phyloP scores from a whole-genome alignment of 1,284 basidiomycete genomes.

The Marasmius tenuissimus region DNA sequence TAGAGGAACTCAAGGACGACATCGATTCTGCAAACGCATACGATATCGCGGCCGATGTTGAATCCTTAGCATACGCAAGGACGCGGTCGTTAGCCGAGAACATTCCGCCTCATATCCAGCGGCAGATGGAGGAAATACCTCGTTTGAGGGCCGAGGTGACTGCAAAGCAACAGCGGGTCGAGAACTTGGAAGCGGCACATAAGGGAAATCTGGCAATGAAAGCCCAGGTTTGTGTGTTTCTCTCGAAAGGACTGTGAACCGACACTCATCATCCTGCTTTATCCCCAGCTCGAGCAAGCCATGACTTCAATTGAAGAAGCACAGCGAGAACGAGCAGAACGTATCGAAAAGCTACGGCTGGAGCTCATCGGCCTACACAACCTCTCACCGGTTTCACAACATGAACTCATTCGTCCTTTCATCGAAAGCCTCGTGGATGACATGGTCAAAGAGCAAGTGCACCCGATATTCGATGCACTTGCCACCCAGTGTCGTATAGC shows the following conservation, averaged over 20 bases:
- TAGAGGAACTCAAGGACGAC: background rate
- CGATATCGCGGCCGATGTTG: background rate
- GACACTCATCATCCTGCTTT: background rate
- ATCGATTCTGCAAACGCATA: background rate
- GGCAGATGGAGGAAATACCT: background rate
- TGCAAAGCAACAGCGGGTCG: background rate
- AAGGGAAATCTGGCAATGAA: background rate
- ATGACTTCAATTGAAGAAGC: background rate
- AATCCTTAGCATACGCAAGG: background rate
- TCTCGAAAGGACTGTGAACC: background rate
- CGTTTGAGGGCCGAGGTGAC: background rate
- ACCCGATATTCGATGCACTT: conserved; percentile 14
- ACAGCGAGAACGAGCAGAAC: conserved; percentile 4
- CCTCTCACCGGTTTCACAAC: conserved; percentile 4
- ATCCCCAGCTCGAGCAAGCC: background rate
- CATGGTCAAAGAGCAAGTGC: conserved; percentile 16
- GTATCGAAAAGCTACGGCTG: conserved; percentile 5
- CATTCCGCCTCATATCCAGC: background rate
- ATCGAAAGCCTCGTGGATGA: conserved; percentile 6
- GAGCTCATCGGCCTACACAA: conserved; percentile 8
- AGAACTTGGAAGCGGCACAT: background rate
- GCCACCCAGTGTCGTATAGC: conserved; percentile 7
- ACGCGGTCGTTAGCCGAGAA: background rate
- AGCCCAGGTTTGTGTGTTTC: conserved; percentile 3
- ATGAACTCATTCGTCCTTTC: conserved; percentile 2